phyloP scores from a whole-genome alignment of 108 stramenopile genomes.

The Cyclotella choctawhatcheeana region DNA sequence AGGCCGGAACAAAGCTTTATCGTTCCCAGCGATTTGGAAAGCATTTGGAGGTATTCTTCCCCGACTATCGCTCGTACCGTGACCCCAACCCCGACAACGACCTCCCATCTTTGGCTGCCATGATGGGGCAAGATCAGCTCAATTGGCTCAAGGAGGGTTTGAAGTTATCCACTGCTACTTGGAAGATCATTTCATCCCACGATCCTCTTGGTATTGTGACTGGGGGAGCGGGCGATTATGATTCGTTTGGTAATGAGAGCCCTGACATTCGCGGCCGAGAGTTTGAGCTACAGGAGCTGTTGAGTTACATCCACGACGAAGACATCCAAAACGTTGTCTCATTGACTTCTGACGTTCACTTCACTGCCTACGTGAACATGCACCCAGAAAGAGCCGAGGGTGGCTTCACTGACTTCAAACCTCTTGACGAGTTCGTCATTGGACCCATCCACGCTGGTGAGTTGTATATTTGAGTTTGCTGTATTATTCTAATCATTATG shows the following conservation, averaged over 20 bases:
- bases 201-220: conserved; percentile 50
- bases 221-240: conserved; percentile 34
- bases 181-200: conserved; percentile 55
- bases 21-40: conserved; percentile 47
- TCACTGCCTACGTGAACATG: conserved; percentile 48
- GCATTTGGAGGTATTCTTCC: conserved; percentile 57
- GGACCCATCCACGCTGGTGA: conserved; percentile 41
- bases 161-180: conserved; percentile 34
- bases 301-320: conserved; percentile 38
- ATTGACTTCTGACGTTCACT: conserved; percentile 53
- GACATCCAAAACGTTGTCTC: conserved; percentile 41
- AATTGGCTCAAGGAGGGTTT: conserved; percentile 49
- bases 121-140: conserved; percentile 51
- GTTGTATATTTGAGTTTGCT: neutral
- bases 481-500: no score
- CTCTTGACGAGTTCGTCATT: conserved; percentile 52
- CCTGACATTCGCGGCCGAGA: conserved; percentile 38
- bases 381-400: conserved; percentile 37
- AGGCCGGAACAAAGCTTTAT: conserved; percentile 20
- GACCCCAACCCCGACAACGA: conserved; percentile 26
- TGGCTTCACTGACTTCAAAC: conserved; percentile 38
- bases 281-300: conserved; percentile 43
- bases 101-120: conserved; percentile 23
- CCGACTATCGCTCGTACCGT: conserved; percentile 51
- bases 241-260: conserved; percentile 36